Evolutionary conservation across 2,329 filamentous ascomycete species (phyloP), one percentile per base, ranked within the genome.

Genomic region (Fusarium azukiicola): DNA sequence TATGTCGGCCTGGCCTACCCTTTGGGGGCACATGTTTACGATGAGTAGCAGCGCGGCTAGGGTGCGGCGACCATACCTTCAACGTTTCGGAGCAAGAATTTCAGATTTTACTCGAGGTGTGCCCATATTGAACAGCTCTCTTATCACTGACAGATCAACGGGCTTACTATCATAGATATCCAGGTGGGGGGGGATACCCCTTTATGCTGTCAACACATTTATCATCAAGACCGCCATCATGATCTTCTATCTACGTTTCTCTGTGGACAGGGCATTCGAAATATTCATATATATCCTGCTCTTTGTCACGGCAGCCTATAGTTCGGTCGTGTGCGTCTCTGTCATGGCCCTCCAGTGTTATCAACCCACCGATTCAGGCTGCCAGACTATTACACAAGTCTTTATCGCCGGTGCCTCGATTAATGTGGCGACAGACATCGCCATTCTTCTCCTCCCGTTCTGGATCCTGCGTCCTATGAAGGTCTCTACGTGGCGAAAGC

Each of bases 161-260:
- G 8, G 10, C 16, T 42, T n/a, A 40, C 13, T 36, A 32, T 38
- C 4, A 40, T 36, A 75, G 74, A 19, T 67, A 5, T 36, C 32
- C 46, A 75, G 42, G n/a, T 75, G 47, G 38, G 67, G 23, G 14
- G 69, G 64, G 5, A 38, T 70, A 17, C 73, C 70, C 10, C 8
- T 70, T 2, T 82, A 81, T 47, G 79, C 77, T 42, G 23, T 81
- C 6, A 74, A 76, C 8, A 76, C 79, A 2, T 36, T 80, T 11
- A 77, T 81, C 13, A 76, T 74, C 21, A 82, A 82, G 32, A 73
- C 72, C 11, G 80, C 80, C 7, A 76, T 82, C 12, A 66, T 82
- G 2, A 32, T 69, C 44, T 82, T 82, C 38, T 82, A 79, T 49
- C 70, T 82, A 3, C 79, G 80, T 1, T 82, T 82, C 21, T 69